Evolutionary conservation across 176 grass and related monocot species (phyloP), one percentile per base, ranked within the genome.

Genomic region (Puccinellia tenuiflora): DNA sequence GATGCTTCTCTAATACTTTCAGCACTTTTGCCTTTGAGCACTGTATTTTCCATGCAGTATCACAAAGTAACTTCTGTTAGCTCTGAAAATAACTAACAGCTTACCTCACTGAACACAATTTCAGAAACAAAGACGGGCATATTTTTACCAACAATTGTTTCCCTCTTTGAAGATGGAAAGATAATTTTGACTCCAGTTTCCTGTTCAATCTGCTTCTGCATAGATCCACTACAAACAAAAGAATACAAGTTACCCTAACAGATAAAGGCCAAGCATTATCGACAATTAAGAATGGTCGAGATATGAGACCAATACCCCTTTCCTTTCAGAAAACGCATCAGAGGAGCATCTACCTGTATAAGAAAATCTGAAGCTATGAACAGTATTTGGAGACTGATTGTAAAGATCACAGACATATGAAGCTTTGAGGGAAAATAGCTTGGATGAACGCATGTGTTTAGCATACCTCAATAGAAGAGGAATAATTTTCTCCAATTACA

Each of bases 141-240:
- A 62, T 1, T 3, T 14, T 4, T 95, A 95, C 92, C 92, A 88
- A 93, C 74, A 54, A 55, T 47, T 14, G 83, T 93, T 7, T 86
- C 92, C 46, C 80, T 75, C 52, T 84, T 95, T 76, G 86, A 84
- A 7, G 88, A 91, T 73, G 90, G 90, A 60, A 95, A 90, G 57
- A 90, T 86, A 78, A 98, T 69, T 86, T 91, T 91, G 20, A 95
- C 89, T 66, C 86, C 90, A 21, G 81, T 83, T 34, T 93, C 92
- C 64, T 85, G 82, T 90, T 98, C 92, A 85, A 93, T 95, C 80
- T 95, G 88, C 67, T 82, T 93, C 76, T 95, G 92, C 77, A 78
- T 85, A 81, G 66, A 93, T 38, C 87, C 92, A 66, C 96, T 95
- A 88, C 9, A 91, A 57, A 47, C 40, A 33, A 80, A 93, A 86